These are phyloP conservation scores for Mesembryanthemum crystallinum DNA, from an alignment of 148 eudicot genomes.

Conservation along the genomic window DNA sequence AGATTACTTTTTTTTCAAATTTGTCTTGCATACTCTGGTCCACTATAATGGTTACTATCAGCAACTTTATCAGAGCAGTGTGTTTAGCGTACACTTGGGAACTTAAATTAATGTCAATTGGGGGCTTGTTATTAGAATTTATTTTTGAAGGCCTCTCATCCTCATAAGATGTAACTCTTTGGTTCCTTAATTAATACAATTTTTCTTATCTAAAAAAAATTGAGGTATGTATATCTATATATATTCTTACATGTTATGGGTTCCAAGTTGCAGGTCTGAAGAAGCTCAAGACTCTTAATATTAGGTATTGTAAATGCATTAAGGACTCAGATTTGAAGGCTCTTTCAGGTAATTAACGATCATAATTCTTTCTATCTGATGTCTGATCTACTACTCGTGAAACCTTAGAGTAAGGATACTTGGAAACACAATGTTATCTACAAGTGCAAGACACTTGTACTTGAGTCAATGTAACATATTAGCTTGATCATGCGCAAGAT, in stretches of 20 bases:
- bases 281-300: conserved; percentile 37
- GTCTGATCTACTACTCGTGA: background rate
- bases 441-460: background rate
- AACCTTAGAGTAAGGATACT: background rate
- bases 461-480: background rate
- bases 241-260: background rate
- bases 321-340: conserved; percentile 38
- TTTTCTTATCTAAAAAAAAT: too few species aligned
- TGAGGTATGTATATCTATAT: background rate
- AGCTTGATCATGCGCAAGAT: background rate
- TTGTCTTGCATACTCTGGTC: background rate
- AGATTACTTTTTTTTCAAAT: background rate
- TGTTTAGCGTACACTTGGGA: too few species aligned
- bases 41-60: background rate
- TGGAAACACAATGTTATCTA: background rate
- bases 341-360: conserved; percentile 32
- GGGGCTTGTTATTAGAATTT: too few species aligned
- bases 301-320: conserved; percentile 37
- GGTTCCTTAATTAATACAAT: too few species aligned
- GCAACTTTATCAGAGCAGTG: background rate
- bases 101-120: too few species aligned
- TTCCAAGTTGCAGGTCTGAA: conserved; percentile 31
- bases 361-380: background rate
- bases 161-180: too few species aligned
- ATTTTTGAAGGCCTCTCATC: too few species aligned